Percentiles rank a stretch among this genome's conserved stretches.
Evolutionary conservation across 2,329 filamentous ascomycete species (phyloP).

Genomic region (Neurospora sp.): DNA sequence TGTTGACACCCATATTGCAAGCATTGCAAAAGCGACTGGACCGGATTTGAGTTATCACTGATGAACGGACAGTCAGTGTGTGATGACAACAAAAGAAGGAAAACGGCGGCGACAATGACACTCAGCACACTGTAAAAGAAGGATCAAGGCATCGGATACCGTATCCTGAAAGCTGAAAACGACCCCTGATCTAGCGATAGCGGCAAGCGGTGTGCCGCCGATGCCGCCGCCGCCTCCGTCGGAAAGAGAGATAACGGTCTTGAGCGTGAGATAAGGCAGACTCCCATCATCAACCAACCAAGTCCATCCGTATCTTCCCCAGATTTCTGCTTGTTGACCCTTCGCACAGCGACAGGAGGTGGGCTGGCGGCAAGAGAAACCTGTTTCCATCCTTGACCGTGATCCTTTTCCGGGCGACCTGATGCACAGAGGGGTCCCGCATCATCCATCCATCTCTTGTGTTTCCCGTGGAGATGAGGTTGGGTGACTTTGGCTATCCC

Average conservation of each 20-base stretch:
- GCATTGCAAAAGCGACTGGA: neutral
- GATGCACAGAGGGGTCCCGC: neutral
- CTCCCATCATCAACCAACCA: neutral
- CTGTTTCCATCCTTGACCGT: neutral
- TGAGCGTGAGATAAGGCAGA: neutral
- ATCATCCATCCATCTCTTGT: neutral
- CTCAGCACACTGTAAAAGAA: neutral
- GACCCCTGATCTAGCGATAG: neutral
- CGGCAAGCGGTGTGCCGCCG: neutral
- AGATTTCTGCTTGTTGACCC: neutral
- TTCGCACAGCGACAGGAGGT: neutral
- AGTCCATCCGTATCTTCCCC: neutral
- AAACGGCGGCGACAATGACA: neutral
- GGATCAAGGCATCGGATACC: neutral
- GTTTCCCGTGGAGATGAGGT: neutral
- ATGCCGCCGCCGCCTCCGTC: neutral
- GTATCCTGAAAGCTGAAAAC: neutral
- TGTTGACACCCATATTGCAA: neutral
- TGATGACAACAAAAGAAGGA: neutral
- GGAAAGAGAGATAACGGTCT: neutral
- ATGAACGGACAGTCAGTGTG: neutral
- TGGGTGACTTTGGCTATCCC: neutral
- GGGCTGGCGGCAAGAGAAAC: neutral
- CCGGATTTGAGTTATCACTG: neutral
- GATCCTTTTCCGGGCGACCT: neutral